phyloP scores from a whole-genome alignment of 768 basidiomycete genomes.

The Cyclocybe aegerita region DNA sequence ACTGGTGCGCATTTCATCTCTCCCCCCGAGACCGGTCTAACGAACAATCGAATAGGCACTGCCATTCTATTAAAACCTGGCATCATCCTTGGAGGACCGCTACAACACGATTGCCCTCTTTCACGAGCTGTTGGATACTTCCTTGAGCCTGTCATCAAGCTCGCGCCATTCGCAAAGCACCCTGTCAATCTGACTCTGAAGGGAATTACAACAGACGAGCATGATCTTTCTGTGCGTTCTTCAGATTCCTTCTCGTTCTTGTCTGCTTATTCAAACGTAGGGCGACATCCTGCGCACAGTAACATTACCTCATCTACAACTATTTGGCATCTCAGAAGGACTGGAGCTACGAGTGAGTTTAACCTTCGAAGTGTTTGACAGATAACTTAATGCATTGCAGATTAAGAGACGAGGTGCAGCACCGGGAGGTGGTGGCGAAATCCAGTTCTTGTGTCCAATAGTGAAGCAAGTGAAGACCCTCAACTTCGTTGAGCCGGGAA shows the following conservation, averaged over 20 bases:
- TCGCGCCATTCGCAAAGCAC: constrained; percentile 92
- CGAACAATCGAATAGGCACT: constrained; percentile 58
- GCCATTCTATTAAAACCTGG: constrained; percentile 92
- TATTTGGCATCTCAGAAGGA: constrained; percentile 88
- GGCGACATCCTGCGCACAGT: constrained; percentile 89
- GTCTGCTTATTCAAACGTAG: constrained; percentile 33
- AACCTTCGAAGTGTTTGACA: background rate
- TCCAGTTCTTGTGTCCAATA: constrained; percentile 90
- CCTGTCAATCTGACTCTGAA: constrained; percentile 77
- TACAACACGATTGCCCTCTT: constrained; percentile 85
- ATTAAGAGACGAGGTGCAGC: constrained; percentile 94
- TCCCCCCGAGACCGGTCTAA: background rate
- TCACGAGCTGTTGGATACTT: constrained; percentile 94
- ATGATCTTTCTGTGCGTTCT: constrained; percentile 78
- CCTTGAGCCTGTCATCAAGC: constrained; percentile 84
- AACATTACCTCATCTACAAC: constrained; percentile 85
- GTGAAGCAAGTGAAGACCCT: constrained; percentile 90
- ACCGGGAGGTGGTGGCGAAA: constrained; percentile 90
- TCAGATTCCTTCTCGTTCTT: background rate
- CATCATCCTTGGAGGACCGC: constrained; percentile 77
- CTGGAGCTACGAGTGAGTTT: constrained; percentile 76
- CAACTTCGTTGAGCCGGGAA: constrained; percentile 89
- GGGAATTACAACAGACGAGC: constrained; percentile 91
- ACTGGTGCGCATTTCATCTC: constrained; percentile 58
- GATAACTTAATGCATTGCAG: constrained; percentile 33